Conservation (phyloP, 1,139 yeast genomes). For the Diutina sp. region DNA sequence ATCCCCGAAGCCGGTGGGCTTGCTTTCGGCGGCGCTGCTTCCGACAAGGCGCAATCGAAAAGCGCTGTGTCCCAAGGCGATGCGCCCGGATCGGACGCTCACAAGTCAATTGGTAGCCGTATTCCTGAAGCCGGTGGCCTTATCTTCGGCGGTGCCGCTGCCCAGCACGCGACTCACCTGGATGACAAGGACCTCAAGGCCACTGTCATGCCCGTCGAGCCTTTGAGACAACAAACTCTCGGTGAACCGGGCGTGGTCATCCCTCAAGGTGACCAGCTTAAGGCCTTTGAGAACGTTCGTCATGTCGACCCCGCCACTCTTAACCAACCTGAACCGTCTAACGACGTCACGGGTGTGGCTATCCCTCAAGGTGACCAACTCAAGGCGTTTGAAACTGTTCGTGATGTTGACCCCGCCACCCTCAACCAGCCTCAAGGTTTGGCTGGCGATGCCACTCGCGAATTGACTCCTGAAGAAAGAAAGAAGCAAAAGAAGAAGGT, state of each 20-base stretch:
- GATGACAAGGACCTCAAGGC: slow-evolving; percentile 13
- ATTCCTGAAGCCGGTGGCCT: slow-evolving; percentile 17
- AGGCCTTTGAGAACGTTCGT: slow-evolving; percentile 23
- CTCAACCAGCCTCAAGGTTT: slow-evolving; percentile 21
- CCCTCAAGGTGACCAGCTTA: slow-evolving; percentile 26
- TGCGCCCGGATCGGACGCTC: neutral
- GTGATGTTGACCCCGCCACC: slow-evolving; percentile 31
- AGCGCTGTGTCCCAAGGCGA: neutral
- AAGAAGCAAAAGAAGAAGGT: slow-evolving; percentile 36
- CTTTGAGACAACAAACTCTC: slow-evolving; percentile 30
- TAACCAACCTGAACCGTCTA: slow-evolving; percentile 14
- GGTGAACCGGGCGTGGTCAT: slow-evolving; percentile 50
- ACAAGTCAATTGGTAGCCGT: neutral
- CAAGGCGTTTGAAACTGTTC: slow-evolving; percentile 23
- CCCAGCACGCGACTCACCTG: slow-evolving; percentile 13
- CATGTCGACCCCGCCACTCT: slow-evolving; percentile 34
- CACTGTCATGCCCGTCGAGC: slow-evolving; percentile 45
- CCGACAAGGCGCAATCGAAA: neutral
- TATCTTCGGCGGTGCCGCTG: slow-evolving; percentile 3
- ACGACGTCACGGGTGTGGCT: slow-evolving; percentile 20
- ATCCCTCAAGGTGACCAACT: slow-evolving; percentile 28
- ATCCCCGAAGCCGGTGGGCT: slow-evolving; percentile 17
- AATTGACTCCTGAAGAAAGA: slow-evolving; percentile 25
- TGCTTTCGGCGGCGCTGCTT: slow-evolving; percentile 4
- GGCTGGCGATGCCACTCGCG: slow-evolving; percentile 4